Percentiles rank a stretch among this genome's conserved stretches.
Conservation (phyloP, 768 basidiomycete genomes). For the Royoungia palumana region DNA sequence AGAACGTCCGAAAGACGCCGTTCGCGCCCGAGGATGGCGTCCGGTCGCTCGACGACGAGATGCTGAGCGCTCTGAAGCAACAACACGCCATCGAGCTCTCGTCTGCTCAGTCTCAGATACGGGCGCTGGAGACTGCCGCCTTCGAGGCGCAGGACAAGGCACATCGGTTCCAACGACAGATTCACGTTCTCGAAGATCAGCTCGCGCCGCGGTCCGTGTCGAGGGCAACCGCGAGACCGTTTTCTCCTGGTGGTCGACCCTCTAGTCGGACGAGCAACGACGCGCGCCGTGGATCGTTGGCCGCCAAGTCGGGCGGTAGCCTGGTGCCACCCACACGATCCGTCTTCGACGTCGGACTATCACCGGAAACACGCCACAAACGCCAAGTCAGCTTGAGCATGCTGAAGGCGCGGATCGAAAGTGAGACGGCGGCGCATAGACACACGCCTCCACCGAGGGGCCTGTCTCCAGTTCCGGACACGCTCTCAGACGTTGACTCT, state of each 20-base stretch:
- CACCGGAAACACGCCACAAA: constrained; percentile 76
- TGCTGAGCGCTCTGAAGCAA: constrained; percentile 64
- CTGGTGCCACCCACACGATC: constrained; percentile 46
- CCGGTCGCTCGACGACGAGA: constrained; percentile 68
- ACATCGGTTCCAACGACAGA: constrained; percentile 66
- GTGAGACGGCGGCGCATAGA: constrained; percentile 53
- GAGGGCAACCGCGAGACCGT: constrained; percentile 41
- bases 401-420: constrained; percentile 88
- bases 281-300: constrained; percentile 36
- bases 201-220: constrained; percentile 45
- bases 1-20: constrained; percentile 46
- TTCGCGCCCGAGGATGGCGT: constrained; percentile 35
- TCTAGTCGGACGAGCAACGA: constrained; percentile 41
- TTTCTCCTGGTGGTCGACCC: constrained; percentile 47
- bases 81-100: constrained; percentile 82
- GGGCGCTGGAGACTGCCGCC: constrained; percentile 66
- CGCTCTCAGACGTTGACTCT: constrained; percentile 15
- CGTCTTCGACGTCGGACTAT: constrained; percentile 65
- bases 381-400: constrained; percentile 82
- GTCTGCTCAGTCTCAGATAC: constrained; percentile 72
- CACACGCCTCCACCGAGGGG: constrained; percentile 53
- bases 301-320: constrained; percentile 26
- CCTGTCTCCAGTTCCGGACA: constrained; percentile 50
- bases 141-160: constrained; percentile 71
- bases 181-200: constrained; percentile 65